These are phyloP conservation scores for Mycosphaerella sp. DNA, from an alignment of 2,329 filamentous ascomycete species.

Conservation along the genomic window DNA sequence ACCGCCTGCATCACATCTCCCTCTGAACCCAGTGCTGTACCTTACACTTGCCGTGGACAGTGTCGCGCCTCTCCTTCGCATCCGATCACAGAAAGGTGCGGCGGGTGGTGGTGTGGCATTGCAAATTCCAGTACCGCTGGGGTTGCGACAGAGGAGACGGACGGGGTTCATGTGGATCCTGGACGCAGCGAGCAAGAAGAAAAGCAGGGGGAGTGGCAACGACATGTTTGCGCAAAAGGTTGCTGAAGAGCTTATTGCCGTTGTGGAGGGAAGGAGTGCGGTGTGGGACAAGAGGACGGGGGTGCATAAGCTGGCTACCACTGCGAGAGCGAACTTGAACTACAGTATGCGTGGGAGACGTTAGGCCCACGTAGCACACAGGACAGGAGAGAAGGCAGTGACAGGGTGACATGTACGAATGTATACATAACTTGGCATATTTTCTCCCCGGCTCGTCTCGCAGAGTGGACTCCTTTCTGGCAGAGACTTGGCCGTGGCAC, in stretches of 20 bases:
- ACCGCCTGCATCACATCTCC: constrained; percentile 71
- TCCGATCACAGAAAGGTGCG: constrained; percentile 67
- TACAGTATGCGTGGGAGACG: constrained; percentile 21
- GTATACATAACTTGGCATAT: neutral
- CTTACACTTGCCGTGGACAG: constrained; percentile 87
- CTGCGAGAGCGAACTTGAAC: constrained; percentile 65
- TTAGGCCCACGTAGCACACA: neutral
- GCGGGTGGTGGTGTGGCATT: constrained; percentile 81
- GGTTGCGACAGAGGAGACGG: constrained; percentile 66
- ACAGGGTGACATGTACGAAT: constrained; percentile 1
- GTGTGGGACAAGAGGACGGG: constrained; percentile 76
- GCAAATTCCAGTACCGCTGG: constrained; percentile 73
- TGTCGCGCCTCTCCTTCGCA: constrained; percentile 77
- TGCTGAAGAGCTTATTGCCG: constrained; percentile 77
- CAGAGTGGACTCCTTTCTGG: neutral
- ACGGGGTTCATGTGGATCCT: constrained; percentile 85
- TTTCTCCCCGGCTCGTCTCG: neutral
- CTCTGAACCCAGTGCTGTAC: constrained; percentile 83
- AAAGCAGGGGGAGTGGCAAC: constrained; percentile 62
- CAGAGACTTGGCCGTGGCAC: too few species aligned
- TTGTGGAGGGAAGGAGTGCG: constrained; percentile 75
- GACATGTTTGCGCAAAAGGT: constrained; percentile 69
- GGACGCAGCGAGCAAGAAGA: constrained; percentile 71
- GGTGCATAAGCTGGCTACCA: constrained; percentile 75
- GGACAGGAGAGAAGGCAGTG: neutral